Evolutionary conservation across 1,139 yeast genomes (phyloP).

Genomic region (Diutina mesorugosa): DNA sequence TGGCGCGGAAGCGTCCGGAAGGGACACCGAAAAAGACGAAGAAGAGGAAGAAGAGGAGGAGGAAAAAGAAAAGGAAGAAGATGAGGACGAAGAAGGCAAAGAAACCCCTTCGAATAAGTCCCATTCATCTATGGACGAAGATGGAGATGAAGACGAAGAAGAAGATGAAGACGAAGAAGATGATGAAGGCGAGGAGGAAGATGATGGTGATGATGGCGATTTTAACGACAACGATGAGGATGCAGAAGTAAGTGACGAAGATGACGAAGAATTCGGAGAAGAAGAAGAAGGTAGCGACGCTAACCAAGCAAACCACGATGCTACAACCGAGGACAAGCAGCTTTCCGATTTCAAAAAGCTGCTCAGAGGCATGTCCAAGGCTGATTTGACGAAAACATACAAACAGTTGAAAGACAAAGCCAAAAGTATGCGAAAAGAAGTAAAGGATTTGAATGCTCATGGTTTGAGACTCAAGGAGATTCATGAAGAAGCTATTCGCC

Average conservation of each 20-base stretch:
- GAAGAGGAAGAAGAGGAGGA: background rate
- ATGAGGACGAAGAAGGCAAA: slow-evolving; percentile 5
- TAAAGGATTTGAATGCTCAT: background rate
- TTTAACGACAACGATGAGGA: background rate
- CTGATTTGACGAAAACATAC: background rate
- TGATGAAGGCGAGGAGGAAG: no score
- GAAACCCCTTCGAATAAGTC: no score
- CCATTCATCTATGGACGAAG: background rate
- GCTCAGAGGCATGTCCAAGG: background rate
- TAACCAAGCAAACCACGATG: background rate
- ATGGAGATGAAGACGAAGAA: background rate
- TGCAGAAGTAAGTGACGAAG: background rate
- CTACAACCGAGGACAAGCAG: background rate
- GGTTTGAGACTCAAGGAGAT: background rate
- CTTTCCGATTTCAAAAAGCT: background rate
- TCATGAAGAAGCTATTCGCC: background rate
- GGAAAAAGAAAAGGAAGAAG: slow-evolving; percentile 4
- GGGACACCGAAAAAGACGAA: slow-evolving; percentile 2
- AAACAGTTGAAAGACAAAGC: background rate
- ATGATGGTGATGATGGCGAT: background rate
- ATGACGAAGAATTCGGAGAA: background rate
- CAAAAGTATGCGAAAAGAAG: background rate
- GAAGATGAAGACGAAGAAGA: no score
- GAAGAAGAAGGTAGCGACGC: background rate
- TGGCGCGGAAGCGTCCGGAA: slow-evolving; percentile 6